A percentile compares a stretch with the other conserved stretches of the same genome.
Conservation (phyloP, 192 early-diverging fungal genomes). For the Coemansia erecta region DNA sequence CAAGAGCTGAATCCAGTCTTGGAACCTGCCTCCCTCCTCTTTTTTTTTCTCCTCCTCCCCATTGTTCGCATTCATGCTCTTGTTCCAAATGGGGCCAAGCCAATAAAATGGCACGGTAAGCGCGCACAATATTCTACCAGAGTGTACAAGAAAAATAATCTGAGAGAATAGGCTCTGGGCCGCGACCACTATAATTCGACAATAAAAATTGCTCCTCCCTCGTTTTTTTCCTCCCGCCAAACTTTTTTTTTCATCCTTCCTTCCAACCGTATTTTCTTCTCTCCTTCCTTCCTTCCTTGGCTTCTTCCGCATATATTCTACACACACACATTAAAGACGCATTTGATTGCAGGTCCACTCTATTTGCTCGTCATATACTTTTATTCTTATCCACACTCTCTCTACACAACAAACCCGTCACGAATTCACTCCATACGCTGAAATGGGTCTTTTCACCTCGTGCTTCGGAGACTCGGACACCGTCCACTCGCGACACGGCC, state of each 20-base stretch:
- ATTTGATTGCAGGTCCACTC: no score
- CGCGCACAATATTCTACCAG: no score
- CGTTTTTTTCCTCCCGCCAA: background rate
- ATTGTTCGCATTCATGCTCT: background rate
- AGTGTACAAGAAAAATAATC: no score
- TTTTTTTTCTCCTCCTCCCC: no score
- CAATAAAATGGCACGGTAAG: no score
- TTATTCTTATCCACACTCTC: background rate
- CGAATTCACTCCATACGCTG: background rate
- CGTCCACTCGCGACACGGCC: slow-evolving; percentile 10
- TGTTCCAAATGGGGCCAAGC: no score
- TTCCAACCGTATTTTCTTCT: slow-evolving; percentile 1
- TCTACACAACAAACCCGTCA: background rate
- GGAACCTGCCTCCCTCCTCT: no score
- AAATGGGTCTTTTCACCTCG: slow-evolving; percentile 51
- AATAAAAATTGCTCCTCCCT: background rate
- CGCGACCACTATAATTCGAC: no score
- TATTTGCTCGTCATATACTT: no score
- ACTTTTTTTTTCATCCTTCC: slow-evolving; percentile 3
- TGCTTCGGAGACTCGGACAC: slow-evolving; percentile 44
- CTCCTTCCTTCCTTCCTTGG: slow-evolving; percentile 1
- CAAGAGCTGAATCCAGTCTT: background rate
- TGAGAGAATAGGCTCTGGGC: no score
- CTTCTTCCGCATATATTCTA: background rate
- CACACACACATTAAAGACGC: no score